phyloP scores from a whole-genome alignment of 73 alveolate genomes.

The Paramecium pentaurelia region DNA sequence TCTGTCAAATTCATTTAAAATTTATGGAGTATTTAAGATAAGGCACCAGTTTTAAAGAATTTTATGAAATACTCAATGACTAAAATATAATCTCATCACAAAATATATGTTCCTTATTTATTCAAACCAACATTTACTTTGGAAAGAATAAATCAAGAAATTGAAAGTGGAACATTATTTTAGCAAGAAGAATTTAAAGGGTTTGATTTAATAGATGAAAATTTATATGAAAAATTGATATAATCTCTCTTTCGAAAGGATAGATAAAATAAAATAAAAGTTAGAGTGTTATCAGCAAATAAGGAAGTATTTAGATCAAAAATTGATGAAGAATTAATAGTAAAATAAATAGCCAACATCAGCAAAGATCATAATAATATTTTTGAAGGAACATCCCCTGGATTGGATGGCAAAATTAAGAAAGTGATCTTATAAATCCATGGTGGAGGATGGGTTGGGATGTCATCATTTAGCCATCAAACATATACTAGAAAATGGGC shows the following conservation, averaged over 20 bases:
- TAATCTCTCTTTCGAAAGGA: neutral
- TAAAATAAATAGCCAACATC: neutral
- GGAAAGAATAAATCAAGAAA: neutral
- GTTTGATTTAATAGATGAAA: neutral
- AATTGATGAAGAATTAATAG: neutral
- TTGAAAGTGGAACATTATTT: neutral
- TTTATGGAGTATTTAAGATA: constrained; percentile 32
- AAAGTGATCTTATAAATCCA: constrained; percentile 78
- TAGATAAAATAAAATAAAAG: neutral
- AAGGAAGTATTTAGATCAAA: neutral
- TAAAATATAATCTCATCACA: neutral
- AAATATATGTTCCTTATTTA: constrained; percentile 27
- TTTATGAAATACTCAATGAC: constrained; percentile 28
- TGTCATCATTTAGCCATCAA: constrained; percentile 90
- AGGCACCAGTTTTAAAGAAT: neutral
- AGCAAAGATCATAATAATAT: neutral
- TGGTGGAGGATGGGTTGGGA: constrained; percentile 96
- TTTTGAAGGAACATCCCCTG: neutral
- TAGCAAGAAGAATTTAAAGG: neutral
- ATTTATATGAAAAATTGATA: neutral
- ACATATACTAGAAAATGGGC: constrained; percentile 81
- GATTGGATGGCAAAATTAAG: neutral
- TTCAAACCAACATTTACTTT: constrained; percentile 1
- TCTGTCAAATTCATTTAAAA: neutral
- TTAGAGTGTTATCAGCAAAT: constrained; percentile 19